These are phyloP conservation scores for Ophiocordyceps camponoti-floridani DNA, from an alignment of 2,329 filamentous ascomycete genomes.

Conservation along the genomic window DNA sequence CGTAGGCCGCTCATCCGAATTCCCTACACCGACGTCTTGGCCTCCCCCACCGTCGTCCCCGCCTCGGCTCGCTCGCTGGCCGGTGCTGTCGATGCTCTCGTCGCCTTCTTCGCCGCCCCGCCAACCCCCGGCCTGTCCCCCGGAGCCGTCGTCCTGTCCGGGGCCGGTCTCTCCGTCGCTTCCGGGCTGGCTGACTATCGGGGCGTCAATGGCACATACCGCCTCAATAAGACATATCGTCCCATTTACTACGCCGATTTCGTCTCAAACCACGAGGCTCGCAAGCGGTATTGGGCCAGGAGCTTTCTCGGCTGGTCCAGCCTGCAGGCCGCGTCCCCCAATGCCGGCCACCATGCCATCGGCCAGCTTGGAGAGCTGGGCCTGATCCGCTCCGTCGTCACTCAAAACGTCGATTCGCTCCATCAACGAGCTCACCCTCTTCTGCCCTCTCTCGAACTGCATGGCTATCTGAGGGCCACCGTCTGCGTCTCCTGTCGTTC, in stretches of 20 bases:
- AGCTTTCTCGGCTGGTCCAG: conserved; percentile 88
- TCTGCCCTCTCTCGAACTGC: conserved; percentile 65
- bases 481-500: conserved; percentile 65
- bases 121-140: conserved; percentile 28
- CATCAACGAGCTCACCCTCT: conserved; percentile 61
- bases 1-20: conserved; percentile 66
- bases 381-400: conserved; percentile 60
- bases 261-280: conserved; percentile 56
- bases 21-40: conserved; percentile 72
- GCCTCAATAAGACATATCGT: conserved; percentile 73
- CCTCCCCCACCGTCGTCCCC: conserved; percentile 59
- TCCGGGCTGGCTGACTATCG: conserved; percentile 89
- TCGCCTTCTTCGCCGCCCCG: conserved; percentile 53
- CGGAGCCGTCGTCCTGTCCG: conserved; percentile 40
- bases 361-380: conserved; percentile 54
- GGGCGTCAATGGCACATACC: conserved; percentile 78
- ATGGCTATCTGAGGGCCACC: conserved; percentile 72
- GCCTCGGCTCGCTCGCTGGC: conserved; percentile 47
- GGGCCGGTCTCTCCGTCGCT: conserved; percentile 83
- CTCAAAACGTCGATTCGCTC: conserved; percentile 95
- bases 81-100: conserved; percentile 62
- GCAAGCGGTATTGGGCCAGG: conserved; percentile 90
- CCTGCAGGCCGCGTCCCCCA: conserved; percentile 61
- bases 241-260: conserved; percentile 94
- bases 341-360: conserved; percentile 63